phyloP scores from a whole-genome alignment of 257 asterid genomes.

The Solanum clarkiae region DNA sequence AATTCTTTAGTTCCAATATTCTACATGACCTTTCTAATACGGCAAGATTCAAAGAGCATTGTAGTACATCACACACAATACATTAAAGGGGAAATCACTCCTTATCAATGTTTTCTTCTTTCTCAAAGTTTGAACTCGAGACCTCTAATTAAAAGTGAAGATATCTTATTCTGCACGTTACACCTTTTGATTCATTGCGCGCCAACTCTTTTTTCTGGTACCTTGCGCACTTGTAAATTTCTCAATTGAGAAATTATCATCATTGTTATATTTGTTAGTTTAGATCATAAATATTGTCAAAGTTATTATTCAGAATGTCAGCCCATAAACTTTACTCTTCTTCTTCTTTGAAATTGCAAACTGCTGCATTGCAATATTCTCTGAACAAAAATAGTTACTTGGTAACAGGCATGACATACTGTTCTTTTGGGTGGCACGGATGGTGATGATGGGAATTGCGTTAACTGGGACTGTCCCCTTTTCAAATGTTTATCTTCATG shows the following conservation, averaged over 20 bases:
- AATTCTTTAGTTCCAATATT: not conserved
- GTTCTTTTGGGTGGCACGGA: slow-evolving; percentile 99
- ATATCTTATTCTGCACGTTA: not conserved
- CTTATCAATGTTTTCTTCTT: not conserved
- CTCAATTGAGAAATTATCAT: too few species aligned
- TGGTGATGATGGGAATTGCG: slow-evolving; percentile 99
- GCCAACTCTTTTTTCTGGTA: not conserved
- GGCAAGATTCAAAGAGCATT: not conserved
- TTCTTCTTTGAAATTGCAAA: not conserved
- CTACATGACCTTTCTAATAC: not conserved
- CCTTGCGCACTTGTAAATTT: not conserved
- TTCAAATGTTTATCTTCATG: slow-evolving; percentile 79
- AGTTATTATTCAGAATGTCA: too few species aligned
- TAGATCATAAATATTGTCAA: too few species aligned
- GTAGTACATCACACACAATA: not conserved
- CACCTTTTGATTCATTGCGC: not conserved
- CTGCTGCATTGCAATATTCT: not conserved
- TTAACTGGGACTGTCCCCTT: slow-evolving; percentile 89
- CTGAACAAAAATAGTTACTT: not conserved
- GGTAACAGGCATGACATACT: slow-evolving; percentile 88
- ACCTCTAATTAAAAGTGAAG: not conserved
- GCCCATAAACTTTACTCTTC: too few species aligned
- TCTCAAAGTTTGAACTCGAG: not conserved
- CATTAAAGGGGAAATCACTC: not conserved
- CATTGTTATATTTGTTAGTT: too few species aligned